Evolutionary conservation across 139 green algal species (phyloP), one percentile per base, ranked within the genome.

Genomic region (Chlorella ohadii): DNA sequence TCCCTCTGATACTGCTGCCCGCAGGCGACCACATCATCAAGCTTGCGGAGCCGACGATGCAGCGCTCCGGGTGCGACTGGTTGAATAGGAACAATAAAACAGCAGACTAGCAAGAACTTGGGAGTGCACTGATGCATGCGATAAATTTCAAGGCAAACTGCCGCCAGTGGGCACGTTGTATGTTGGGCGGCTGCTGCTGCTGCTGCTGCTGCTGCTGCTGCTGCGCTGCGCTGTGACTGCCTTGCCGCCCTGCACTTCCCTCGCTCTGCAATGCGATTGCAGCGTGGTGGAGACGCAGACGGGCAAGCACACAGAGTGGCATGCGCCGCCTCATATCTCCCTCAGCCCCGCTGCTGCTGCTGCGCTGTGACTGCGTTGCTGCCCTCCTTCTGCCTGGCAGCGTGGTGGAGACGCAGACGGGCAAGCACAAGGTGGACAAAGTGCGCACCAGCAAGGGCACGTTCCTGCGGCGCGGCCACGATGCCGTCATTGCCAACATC

Each of bases 211-310:
- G n/a, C n/a, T n/a, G n/a, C 19, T 17, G 28, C n/a, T n/a, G 23
- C 25, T 28, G 23, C 11, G 61, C 61, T 68, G 61, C 61, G 27
- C 25, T 34, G 20, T 68, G 61, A 22, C 6, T 68, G 61, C 44
- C 7, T 55, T 55, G 44, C 44, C 6, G 44, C 44, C 7, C 11
- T 6, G 44, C 11, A 38, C 13, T 41, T 16, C 9, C 25, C 61
- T 34, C 13, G 61, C 61, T 31, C 61, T 31, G 61, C 22, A 31
- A 20, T 31, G 61, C 23, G 23, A 28, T n/a, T n/a, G 77, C 61
- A 70, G 87, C 47, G 89, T 92, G 56, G 89, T 92, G 13, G 71
- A 88, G 23, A 84, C 79, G 71, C 31, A 85, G 12, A 81, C 82
- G 3, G 89, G 89, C 27, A 15, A 74, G 23, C 56, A 27, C 36